Conservation (phyloP, 2,329 filamentous ascomycete species). For the Ophiostoma tasmaniense region DNA sequence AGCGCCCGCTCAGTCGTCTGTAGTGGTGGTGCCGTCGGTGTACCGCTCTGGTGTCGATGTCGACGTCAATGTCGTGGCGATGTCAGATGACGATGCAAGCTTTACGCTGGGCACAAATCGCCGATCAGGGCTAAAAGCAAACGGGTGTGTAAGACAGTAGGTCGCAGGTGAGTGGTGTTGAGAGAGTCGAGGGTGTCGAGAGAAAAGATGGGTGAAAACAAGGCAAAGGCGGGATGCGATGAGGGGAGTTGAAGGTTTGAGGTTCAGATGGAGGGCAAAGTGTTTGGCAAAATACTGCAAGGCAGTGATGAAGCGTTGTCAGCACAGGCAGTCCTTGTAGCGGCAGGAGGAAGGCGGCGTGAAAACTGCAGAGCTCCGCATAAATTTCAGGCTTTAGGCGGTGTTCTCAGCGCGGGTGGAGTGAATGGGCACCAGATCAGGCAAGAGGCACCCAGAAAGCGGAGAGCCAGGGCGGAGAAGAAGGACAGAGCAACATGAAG, state of each 20-base stretch:
- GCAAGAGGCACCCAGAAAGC: not conserved
- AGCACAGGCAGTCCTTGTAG: not conserved
- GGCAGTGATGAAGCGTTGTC: not conserved
- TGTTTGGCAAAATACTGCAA: not conserved
- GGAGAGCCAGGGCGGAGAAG: not conserved
- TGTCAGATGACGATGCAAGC: not conserved
- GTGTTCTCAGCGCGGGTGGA: not conserved
- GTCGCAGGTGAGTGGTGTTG: not conserved
- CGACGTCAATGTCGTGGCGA: not conserved
- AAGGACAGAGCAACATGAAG: not conserved
- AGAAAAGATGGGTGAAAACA: not conserved
- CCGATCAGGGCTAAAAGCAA: not conserved
- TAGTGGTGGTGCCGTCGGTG: not conserved
- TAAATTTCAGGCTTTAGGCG: constrained; percentile 2
- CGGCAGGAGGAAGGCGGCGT: not conserved
- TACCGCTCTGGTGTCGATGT: not conserved
- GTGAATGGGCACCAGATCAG: not conserved
- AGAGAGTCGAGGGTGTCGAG: not conserved
- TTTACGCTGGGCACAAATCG: not conserved
- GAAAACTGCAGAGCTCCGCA: not conserved
- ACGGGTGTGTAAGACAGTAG: not conserved
- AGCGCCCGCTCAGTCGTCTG: not conserved
- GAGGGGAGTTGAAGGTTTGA: not conserved
- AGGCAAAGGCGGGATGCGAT: not conserved
- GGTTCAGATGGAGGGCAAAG: not conserved